These are phyloP conservation scores for Colletotrichum camelliae DNA, from an alignment of 2,329 filamentous ascomycete species.

Conservation along the genomic window DNA sequence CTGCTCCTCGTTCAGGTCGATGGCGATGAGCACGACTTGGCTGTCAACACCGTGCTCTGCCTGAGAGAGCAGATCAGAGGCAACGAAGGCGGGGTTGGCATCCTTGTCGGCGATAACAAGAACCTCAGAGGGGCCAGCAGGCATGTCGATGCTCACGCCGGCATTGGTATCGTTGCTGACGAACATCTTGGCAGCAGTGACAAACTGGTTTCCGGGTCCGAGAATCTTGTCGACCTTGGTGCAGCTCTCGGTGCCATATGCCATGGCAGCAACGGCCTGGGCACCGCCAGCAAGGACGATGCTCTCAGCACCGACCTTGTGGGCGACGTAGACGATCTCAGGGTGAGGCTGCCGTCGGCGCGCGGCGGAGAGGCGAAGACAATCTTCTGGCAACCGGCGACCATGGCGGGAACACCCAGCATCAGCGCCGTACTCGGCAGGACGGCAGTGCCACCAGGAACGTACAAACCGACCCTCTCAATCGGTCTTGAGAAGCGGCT, in stretches of 20 bases:
- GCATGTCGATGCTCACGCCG: conserved; percentile 97
- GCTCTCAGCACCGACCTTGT: conserved; percentile 94
- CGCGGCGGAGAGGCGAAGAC: conserved; percentile 92
- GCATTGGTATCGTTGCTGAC: conserved; percentile 97
- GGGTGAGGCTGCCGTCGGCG: conserved; percentile 86
- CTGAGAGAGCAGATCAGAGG: conserved; percentile 91
- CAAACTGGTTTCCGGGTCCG: conserved; percentile 96
- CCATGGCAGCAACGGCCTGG: conserved; percentile 94
- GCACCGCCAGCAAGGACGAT: conserved; percentile 96
- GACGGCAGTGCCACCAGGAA: conserved; percentile 96
- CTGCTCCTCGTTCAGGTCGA: conserved; percentile 76
- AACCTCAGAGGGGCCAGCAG: conserved; percentile 93
- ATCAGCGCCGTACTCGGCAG: conserved; percentile 96
- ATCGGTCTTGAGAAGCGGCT: conserved; percentile 92
- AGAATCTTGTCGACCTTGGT: conserved; percentile 99
- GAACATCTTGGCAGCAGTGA: conserved; percentile 98
- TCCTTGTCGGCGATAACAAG: conserved; percentile 91
- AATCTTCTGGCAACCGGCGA: conserved; percentile 94
- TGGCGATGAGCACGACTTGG: conserved; percentile 89
- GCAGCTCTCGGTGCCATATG: conserved; percentile 93
- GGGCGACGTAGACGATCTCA: conserved; percentile 95
- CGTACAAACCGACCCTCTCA: conserved; percentile 94
- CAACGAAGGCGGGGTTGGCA: conserved; percentile 92
- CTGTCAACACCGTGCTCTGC: conserved; percentile 97
- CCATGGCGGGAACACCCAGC: conserved; percentile 97